phyloP scores from a whole-genome alignment of 116 monocot species.

The Phalaenopsis hybrid region DNA sequence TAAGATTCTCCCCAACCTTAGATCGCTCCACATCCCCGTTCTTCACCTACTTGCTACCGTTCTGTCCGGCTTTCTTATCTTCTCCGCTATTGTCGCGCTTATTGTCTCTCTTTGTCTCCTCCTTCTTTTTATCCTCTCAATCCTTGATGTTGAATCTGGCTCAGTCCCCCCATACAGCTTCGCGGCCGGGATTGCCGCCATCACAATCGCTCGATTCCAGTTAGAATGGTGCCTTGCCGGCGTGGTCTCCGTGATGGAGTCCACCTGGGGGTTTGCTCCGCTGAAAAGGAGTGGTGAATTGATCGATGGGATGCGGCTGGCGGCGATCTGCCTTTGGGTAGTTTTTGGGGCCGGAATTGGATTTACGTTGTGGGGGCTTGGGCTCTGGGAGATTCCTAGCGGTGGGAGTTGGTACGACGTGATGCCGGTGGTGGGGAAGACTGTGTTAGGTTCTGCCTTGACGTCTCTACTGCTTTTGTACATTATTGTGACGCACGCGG shows the following conservation, averaged over 20 bases:
- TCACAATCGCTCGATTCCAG: slow-evolving; percentile 8
- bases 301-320: slow-evolving; percentile 27
- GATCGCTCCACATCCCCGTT: slow-evolving; percentile 5
- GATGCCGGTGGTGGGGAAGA: slow-evolving; percentile 31
- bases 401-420: slow-evolving; percentile 5
- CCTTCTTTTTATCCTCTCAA: slow-evolving; percentile 9
- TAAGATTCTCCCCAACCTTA: not conserved
- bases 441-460: slow-evolving; percentile 22
- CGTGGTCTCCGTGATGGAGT: slow-evolving; percentile 32
- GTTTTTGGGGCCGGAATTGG: slow-evolving; percentile 27
- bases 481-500: slow-evolving; percentile 28
- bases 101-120: not conserved
- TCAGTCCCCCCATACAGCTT: not conserved
- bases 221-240: slow-evolving; percentile 40
- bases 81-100: slow-evolving; percentile 11
- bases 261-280: slow-evolving; percentile 29
- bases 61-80: not conserved
- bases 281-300: slow-evolving; percentile 33
- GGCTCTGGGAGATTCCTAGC: slow-evolving; percentile 2
- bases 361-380: slow-evolving; percentile 25
- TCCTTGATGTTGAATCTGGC: not conserved
- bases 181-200: not conserved
- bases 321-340: slow-evolving; percentile 21
- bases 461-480: slow-evolving; percentile 36
- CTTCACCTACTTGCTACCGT: slow-evolving; percentile 9